Base-by-base conservation (phyloP, 192 early-diverging fungal genomes). In the Thamnidium elegans region DNA sequence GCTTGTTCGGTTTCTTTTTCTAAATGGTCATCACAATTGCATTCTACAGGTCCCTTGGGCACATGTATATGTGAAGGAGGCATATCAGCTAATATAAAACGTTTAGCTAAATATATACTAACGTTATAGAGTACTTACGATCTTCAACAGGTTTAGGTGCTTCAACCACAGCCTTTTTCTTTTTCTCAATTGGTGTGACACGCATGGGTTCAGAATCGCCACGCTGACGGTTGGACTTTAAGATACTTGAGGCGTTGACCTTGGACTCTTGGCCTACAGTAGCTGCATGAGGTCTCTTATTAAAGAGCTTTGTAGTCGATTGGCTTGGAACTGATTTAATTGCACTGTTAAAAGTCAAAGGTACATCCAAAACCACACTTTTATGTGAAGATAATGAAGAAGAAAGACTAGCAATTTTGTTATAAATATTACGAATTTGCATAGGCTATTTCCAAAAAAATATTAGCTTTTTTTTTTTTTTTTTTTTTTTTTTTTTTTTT, bases 1-100 rank as follows among this genome's bases (percentile, higher is more conserved):
- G 79, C 52, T 31, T 87, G 82, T 17, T 67, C 46, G 17, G 86
- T 84, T 43, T 74, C 50, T 50, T 78, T 77, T 19, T 91, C 89
- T 32, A 84, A 63, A 78, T 91, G 89, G 39, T 90, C 88, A 23
- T 77, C 65, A 68, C 89, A 91, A 10, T 74, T 77, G 54, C 89
- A 91, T 8, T 60, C 39, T 0, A 84, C 76, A 19, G 83, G 81
- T 1, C 55, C 73, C 0, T 71, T 50, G 0, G 89, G 89, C 4
- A 31, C 46, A 7, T 77, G 64, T 8, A 84, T 56, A 9, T 55
- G 52, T 5, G 69, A 45, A 8, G 89, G 87, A 19, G 84, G 67
- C 0, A 52, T 81, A 67, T 75, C 80, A 26, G 56, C 45, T 56
- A 56, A 26, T 2, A 26, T 26, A 26, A 2, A 26, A 26, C 14